phyloP scores from a whole-genome alignment of 805 yeast species.

The Vanderwaltozyma yarrowii region DNA sequence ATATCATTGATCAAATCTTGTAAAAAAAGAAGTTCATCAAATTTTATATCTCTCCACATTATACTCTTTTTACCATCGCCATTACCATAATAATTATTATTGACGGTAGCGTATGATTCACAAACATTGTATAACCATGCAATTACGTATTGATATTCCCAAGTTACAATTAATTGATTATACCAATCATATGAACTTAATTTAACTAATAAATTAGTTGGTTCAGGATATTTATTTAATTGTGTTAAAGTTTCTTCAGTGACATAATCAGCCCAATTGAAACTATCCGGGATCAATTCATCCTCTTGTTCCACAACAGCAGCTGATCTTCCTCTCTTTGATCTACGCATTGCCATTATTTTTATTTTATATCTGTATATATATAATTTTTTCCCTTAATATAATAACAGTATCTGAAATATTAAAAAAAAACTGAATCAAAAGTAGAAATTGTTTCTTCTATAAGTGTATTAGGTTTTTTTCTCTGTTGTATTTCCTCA shows the following conservation, averaged over 20 bases:
- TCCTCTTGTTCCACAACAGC: neutral
- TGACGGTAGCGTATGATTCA: slow-evolving; percentile 17
- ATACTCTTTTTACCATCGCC: slow-evolving; percentile 9
- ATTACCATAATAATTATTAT: neutral
- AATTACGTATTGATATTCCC: slow-evolving; percentile 27
- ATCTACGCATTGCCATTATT: neutral
- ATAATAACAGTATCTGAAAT: no score
- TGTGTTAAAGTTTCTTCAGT: slow-evolving; percentile 16
- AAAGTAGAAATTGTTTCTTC: no score
- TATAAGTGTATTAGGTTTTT: no score
- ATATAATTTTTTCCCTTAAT: no score
- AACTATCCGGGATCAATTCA: neutral
- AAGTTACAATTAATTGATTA: slow-evolving; percentile 4
- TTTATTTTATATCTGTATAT: no score
- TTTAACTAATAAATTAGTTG: neutral
- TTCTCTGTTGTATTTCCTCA: no score
- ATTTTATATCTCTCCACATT: slow-evolving; percentile 22
- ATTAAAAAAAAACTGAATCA: no score
- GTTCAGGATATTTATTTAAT: slow-evolving; percentile 11
- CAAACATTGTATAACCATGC: slow-evolving; percentile 28
- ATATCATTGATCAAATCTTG: slow-evolving; percentile 11
- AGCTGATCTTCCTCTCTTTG: slow-evolving; percentile 1
- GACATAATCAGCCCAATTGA: slow-evolving; percentile 18
- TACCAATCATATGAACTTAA: slow-evolving; percentile 1
- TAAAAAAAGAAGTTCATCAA: slow-evolving; percentile 23